Evolutionary conservation across 257 asterid species (phyloP), one percentile per base, ranked within the genome.

Genomic region (Voacanga thouarsii): DNA sequence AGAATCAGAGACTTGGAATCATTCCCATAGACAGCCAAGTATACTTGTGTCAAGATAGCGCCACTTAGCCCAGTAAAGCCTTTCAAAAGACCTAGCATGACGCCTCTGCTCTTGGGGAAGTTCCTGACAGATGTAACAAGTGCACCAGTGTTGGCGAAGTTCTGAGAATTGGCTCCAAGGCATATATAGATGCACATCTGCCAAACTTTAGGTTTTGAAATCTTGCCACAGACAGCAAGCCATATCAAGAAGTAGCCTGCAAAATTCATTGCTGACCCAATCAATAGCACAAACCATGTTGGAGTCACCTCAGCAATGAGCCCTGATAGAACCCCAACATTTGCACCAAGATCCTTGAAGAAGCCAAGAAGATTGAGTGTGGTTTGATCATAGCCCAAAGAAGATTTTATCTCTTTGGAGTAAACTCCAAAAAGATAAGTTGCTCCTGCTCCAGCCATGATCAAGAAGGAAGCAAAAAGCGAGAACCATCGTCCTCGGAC

Each of bases 371-470:
- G 92, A 66, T 93, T 93, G 50, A 93, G 91, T 5, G 97, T 93
- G 12, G 97, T 89, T 81, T 93, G 97, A 68, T 91, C 96, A 77
- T 93, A 93, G 1, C 93, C 97, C 6, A 93, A 84, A 0, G 92
- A 63, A 33, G 89, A 65, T 73, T 93, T 93, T 28, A 93, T 91
- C 18, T 93, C 97, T 74, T 90, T 91, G 50, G 98, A 93, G 85
- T 93, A 93, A 6, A 88, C 91, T 7, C 93, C 97, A 79, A 91
- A 93, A 12, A 93, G 87, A 43, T 93, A 93, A 3, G 98, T 91
- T 1, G 98, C 98, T n/a, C 98, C 98, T 1, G 98, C 98, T 8
- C 97, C 98, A 28, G 97, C 90, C 98, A 91, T 93, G 73, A 93
- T 76, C 26, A 93, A 88, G 79, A 93, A 87, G 7, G 98, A 85